A percentile compares a stretch with the other conserved stretches of the same genome.
phyloP scores from a whole-genome alignment of 1,284 basidiomycete genomes.

The Exobasidium cylindrosporum region DNA sequence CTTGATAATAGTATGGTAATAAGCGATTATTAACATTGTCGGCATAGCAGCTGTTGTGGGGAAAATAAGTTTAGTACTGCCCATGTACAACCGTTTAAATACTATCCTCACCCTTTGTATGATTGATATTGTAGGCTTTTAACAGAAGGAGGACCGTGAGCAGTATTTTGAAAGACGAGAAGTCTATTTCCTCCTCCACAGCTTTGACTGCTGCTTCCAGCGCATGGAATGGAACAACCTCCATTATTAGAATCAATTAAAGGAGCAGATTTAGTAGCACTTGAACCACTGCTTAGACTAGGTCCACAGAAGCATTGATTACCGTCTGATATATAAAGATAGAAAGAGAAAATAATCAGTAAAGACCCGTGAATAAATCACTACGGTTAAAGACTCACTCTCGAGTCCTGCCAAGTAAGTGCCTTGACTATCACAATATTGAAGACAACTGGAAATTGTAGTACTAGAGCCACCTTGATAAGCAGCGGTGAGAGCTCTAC shows the following conservation, averaged over 20 bases:
- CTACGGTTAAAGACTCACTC: not conserved
- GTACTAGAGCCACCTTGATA: not conserved
- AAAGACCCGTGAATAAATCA: not conserved
- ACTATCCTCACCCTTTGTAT: slow-evolving; percentile 2
- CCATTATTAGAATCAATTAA: not conserved
- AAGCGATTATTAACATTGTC: not conserved
- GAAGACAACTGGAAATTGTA: not conserved
- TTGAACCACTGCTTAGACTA: not conserved
- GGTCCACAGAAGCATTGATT: slow-evolving; percentile 4
- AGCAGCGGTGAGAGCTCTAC: not conserved
- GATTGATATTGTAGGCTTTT: not conserved
- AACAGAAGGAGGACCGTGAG: not conserved
- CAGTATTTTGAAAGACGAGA: not conserved
- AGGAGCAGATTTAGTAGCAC: not conserved
- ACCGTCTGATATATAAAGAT: not conserved
- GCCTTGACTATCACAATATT: not conserved
- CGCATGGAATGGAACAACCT: not conserved
- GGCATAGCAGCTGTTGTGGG: not conserved
- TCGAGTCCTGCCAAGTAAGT: not conserved
- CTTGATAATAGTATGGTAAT: not conserved
- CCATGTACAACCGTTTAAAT: too few species aligned
- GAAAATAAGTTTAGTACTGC: too few species aligned
- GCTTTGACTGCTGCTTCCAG: not conserved
- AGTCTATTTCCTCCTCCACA: slow-evolving; percentile 1
- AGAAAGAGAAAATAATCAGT: too few species aligned